Base-by-base conservation (phyloP, 441 rosid genomes). In the Macaranga tanarius region DNA sequence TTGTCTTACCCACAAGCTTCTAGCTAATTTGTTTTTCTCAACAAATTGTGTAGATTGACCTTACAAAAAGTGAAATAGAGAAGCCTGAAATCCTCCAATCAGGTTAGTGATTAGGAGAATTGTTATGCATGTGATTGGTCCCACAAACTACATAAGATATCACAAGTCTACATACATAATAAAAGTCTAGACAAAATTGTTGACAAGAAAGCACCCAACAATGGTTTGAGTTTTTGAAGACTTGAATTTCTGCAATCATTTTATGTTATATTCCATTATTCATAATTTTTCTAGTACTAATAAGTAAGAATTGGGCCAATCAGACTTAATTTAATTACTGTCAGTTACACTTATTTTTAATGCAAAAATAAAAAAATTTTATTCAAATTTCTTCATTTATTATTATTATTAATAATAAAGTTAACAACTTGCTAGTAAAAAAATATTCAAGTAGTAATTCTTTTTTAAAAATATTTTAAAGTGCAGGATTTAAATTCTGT, bases 141-240 rank as follows among this genome's bases (percentile, higher is more conserved):
- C 81, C 73, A 59, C 62, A 69, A 31, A 19, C 65, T 71, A 66
- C 73, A 69, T 69, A 67, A 48, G 10, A 48, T 11, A 48, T 48
- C 52, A 48, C 52, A 9, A 4, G 5, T 3, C 15, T 48, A 15
- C 13, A 15, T 15, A 12, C 1, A 4, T 4, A 48, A 8, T 45
- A 40, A 0, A 56, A 26, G 56, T 50, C 50, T 45, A 74, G 70
- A 67, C 61, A 70, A 12, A 67, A 40, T 25, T 3, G 50, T 64
- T 71, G 70, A 70, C 75, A 70, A 40, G 73, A 64, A 70, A 50
- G 66, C 54, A 69, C 50, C 75, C 62, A 70, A 51, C 67, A 68
- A 74, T 71, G 69, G 79, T 72, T 76, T 80, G 69, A 71, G 67
- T 76, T 79, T 31, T 48, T 74, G 67, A 23, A 72, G 78, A 63